Conservation (phyloP, 495 filamentous ascomycete species). For the Penicillium ochrochloron region DNA sequence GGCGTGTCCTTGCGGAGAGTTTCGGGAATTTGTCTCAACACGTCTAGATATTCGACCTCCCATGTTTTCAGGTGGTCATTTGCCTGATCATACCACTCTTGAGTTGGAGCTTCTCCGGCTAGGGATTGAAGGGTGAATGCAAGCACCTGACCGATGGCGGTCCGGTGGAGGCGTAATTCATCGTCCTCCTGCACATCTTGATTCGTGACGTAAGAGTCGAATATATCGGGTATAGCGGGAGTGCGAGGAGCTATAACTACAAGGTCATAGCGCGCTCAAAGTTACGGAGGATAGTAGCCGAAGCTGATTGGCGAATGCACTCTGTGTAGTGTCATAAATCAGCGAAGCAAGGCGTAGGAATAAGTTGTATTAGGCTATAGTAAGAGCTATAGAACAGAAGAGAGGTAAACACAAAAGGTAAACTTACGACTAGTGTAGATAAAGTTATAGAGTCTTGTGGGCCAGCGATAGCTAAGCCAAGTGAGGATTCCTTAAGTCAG, state of each 20-base stretch:
- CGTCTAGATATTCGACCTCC: constrained; percentile 35
- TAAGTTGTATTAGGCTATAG: neutral
- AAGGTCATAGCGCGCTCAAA: neutral
- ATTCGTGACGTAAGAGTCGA: constrained; percentile 15
- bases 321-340: neutral
- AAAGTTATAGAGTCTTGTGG: neutral
- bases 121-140: constrained; percentile 53
- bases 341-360: neutral
- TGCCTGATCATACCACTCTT: constrained; percentile 37
- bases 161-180: constrained; percentile 40
- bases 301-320: neutral
- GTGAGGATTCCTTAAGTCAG: neutral
- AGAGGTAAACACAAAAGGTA: neutral
- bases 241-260: too few species aligned
- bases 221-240: too few species aligned
- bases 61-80: constrained; percentile 29
- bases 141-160: constrained; percentile 51
- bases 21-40: constrained; percentile 36
- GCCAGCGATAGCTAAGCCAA: neutral
- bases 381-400: neutral
- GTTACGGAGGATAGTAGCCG: constrained; percentile 1
- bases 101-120: constrained; percentile 32
- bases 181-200: constrained; percentile 34
- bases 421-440: neutral
- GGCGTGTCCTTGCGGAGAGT: constrained; percentile 29